Evolutionary conservation across 2,329 filamentous ascomycete genomes (phyloP), one percentile per base, ranked within the genome.

Genomic region (Colletotrichum spinosum): DNA sequence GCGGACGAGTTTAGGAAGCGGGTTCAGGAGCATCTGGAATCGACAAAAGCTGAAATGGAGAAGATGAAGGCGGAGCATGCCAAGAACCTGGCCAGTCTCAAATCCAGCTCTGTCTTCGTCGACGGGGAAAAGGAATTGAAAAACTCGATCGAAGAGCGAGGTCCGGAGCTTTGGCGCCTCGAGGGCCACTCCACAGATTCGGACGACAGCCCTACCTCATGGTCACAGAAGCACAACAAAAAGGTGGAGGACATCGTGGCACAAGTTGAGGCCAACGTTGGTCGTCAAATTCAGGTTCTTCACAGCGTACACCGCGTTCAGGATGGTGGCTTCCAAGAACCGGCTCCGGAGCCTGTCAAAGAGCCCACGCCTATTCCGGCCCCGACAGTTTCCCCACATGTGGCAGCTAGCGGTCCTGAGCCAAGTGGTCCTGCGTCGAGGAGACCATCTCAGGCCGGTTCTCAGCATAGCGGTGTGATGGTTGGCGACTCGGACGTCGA

Each of bases 1-100:
- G 88, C 94, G 1, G 90, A 93, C 49, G 91, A 96, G 70, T 97
- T 98, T 77, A 89, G 91, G 62, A 90, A 91, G 73, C 88, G 94
- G 41, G 92, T 94, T 2, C 81, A 87, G 25, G 87, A 91, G 52
- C 91, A 92, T 73, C 85, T 96, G 10, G 85, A 87, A 8, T 87
- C 91, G 35, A 91, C 92, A 55, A 88, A 92, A 67, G 88, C 88
- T 1, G 94, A 98, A 72, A 93, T 98, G 60, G 91, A 94, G 70
- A 89, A 88, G 70, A 90, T 98, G 86, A 93, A 93, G 77, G 87
- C 86, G 39, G 88, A 91, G 35, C 95, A 99, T 76, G 89, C 88
- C 3, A 88, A 88, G 72, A 86, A 90, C 62, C 86, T 98, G 80
- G 88, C 89, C 33, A 90, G 90, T 69, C 86, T 97, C 71, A 90